phyloP scores from a whole-genome alignment of 192 early-diverging fungal species.

The Coemansia sp. region DNA sequence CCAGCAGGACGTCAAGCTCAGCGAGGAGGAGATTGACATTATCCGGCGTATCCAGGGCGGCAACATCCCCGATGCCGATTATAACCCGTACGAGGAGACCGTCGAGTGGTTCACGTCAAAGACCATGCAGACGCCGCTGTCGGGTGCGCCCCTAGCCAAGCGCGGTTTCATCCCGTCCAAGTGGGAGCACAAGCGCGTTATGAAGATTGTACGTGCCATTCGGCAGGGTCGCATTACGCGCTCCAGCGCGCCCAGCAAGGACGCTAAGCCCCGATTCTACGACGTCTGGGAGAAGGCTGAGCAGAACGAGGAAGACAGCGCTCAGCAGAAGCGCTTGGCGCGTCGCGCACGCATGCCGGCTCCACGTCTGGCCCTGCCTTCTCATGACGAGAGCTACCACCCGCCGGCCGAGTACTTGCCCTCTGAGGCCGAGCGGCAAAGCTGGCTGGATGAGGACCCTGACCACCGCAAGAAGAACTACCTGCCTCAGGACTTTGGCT shows the following conservation, averaged over 20 bases:
- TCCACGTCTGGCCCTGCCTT: constrained; percentile 86
- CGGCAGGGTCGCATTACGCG: constrained; percentile 83
- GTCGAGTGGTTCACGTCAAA: constrained; percentile 96
- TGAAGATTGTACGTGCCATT: constrained; percentile 98
- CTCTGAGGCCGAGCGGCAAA: constrained; percentile 75
- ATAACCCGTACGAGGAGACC: constrained; percentile 90
- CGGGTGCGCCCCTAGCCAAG: constrained; percentile 93
- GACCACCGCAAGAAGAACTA: constrained; percentile 72
- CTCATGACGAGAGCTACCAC: constrained; percentile 95
- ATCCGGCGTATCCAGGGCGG: constrained; percentile 86
- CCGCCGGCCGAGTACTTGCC: constrained; percentile 94
- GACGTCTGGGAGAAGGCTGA: constrained; percentile 86
- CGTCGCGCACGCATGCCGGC: constrained; percentile 81
- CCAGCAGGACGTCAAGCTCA: constrained; percentile 82
- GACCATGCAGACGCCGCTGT: constrained; percentile 79
- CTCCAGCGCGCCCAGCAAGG: constrained; percentile 50
- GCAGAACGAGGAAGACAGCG: constrained; percentile 60
- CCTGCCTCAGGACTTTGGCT: constrained; percentile 63
- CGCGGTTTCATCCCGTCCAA: constrained; percentile 94
- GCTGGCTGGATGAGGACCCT: constrained; percentile 80
- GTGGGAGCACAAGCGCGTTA: constrained; percentile 90
- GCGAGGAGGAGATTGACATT: constrained; percentile 91
- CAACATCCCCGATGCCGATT: constrained; percentile 79
- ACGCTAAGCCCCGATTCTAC: constrained; percentile 73
- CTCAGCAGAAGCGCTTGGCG: constrained; percentile 33